Conservation (phyloP, 441 rosid genomes). For the Eutrema salsugineum region DNA sequence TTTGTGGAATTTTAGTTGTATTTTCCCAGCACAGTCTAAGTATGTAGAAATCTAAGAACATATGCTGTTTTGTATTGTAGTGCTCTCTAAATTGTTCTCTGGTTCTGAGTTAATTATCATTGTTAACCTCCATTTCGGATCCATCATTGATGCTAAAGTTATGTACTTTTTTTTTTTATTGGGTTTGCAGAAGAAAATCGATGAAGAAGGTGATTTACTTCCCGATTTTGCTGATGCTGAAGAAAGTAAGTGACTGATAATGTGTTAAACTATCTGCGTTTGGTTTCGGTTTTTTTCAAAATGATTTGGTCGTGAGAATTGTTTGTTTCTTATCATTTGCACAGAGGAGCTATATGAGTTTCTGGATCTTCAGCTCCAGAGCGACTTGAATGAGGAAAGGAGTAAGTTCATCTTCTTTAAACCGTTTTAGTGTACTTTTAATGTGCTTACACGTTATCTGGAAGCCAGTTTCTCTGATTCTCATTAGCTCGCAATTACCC, state of each 20-base stretch:
- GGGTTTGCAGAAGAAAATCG: constrained; percentile 67
- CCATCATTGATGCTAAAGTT: not conserved
- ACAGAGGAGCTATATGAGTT: constrained; percentile 71
- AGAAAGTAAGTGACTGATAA: constrained; percentile 49
- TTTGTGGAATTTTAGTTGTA: not conserved
- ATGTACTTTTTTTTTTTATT: not conserved
- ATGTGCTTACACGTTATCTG: not conserved
- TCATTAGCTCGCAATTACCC: not conserved
- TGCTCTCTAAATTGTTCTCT: too few species aligned
- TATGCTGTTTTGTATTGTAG: too few species aligned
- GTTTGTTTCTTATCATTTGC: constrained; percentile 27
- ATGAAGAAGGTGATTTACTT: constrained; percentile 64
- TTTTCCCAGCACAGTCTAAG: too few species aligned
- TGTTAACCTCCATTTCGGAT: not conserved
- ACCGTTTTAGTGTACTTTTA: not conserved
- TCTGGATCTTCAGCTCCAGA: constrained; percentile 77
- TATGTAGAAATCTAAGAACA: too few species aligned
- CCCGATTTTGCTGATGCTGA: constrained; percentile 88
- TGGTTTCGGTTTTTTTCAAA: not conserved
- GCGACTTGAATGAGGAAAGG: constrained; percentile 54
- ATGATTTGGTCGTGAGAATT: not conserved
- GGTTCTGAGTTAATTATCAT: not conserved
- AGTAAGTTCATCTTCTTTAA: constrained; percentile 42
- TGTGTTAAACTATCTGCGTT: not conserved
- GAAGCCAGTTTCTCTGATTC: not conserved